Percentiles rank a stretch among this genome's conserved stretches.
Conservation (phyloP, 2,329 filamentous ascomycete genomes). For the Phaeophleospora eucalypticola region DNA sequence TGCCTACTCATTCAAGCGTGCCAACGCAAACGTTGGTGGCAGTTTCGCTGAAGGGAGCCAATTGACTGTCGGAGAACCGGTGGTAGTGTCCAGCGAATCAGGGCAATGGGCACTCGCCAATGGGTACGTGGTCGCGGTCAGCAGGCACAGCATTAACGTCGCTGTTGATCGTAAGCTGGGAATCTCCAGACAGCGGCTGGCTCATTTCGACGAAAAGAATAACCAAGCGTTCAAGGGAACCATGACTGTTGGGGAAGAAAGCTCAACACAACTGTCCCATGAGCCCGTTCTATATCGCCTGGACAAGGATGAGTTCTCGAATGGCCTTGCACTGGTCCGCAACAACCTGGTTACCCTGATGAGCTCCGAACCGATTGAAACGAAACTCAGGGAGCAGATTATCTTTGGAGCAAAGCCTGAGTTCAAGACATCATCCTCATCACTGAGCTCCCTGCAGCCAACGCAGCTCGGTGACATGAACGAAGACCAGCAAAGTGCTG, state of each 20-base stretch:
- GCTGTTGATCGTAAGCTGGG: conserved; percentile 87
- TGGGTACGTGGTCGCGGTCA: conserved; percentile 78
- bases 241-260: conserved; percentile 72
- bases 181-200: conserved; percentile 71
- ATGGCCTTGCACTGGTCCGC: conserved; percentile 89
- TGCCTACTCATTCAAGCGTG: conserved; percentile 77
- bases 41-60: conserved; percentile 85
- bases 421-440: conserved; percentile 57
- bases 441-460: conserved; percentile 14
- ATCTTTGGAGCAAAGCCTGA: conserved; percentile 69
- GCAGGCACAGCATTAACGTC: conserved; percentile 72
- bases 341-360: conserved; percentile 94
- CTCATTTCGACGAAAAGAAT: conserved; percentile 67
- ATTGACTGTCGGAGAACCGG: conserved; percentile 77
- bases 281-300: conserved; percentile 70
- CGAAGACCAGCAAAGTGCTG: conserved; percentile 77
- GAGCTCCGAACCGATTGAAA: conserved; percentile 39
- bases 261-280: conserved; percentile 19
- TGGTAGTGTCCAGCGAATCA: conserved; percentile 93
- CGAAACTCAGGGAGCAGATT: conserved; percentile 69
- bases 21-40: conserved; percentile 49
- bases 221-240: conserved; percentile 90
- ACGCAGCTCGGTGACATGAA: conserved; percentile 58
- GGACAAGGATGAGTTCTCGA: conserved; percentile 98
- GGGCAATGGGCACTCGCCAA: conserved; percentile 94